Evolutionary conservation across 768 basidiomycete genomes (phyloP).

Genomic region (Suillus luteus): DNA sequence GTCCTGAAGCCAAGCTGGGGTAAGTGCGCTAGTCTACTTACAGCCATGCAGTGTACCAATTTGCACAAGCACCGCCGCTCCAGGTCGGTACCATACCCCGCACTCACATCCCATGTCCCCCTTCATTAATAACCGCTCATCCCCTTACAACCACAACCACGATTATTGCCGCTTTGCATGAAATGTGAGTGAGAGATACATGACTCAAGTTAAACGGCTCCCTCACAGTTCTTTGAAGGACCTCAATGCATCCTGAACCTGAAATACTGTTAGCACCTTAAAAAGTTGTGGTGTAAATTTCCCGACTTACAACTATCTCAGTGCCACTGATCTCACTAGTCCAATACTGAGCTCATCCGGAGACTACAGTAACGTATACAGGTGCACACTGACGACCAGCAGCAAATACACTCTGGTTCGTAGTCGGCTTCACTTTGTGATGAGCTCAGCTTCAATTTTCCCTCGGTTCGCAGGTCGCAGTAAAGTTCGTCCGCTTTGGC

Average conservation of each 20-base stretch:
- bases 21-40: slow-evolving; percentile 1
- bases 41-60: not conserved
- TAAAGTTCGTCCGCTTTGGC: slow-evolving; percentile 1
- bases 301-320: not conserved
- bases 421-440: not conserved
- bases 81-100: too few relatives aligned
- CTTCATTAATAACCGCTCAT: not conserved
- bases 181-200: not conserved
- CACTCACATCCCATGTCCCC: too few relatives aligned
- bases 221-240: not conserved
- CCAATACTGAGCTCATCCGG: not conserved
- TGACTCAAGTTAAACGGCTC: not conserved
- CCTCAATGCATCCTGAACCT: not conserved
- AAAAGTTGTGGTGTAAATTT: too few relatives aligned
- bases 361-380: not conserved
- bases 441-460: not conserved
- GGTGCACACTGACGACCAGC: not conserved
- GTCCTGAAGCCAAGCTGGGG: not conserved
- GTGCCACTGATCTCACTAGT: not conserved
- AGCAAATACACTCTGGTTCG: not conserved
- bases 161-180: not conserved
- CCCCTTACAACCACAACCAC: not conserved
- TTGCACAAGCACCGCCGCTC: not conserved
- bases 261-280: not conserved
- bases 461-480: not conserved